Conservation (phyloP, 371 early-diverging fungal species). For the Mucor saturninus region DNA sequence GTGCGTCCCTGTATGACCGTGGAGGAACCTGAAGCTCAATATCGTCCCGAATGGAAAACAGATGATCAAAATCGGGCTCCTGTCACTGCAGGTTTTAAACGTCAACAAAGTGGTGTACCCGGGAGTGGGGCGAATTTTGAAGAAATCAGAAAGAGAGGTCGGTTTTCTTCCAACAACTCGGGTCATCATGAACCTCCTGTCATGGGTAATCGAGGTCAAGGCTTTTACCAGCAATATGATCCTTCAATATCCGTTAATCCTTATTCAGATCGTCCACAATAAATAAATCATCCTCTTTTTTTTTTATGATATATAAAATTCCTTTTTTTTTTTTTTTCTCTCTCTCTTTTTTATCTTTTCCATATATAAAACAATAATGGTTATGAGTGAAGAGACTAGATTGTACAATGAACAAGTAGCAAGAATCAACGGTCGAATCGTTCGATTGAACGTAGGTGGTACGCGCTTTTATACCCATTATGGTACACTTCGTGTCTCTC, state of each 20-base stretch:
- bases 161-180: neutral
- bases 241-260: constrained; percentile 5
- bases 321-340: neutral
- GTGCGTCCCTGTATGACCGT: constrained; percentile 46
- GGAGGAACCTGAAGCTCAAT: constrained; percentile 54
- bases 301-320: neutral
- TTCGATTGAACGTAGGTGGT: too few species aligned
- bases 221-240: constrained; percentile 10
- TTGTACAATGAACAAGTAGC: too few species aligned
- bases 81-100: constrained; percentile 6
- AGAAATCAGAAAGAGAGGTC: constrained; percentile 19
- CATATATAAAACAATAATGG: too few species aligned
- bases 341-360: too few species aligned
- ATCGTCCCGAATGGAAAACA: constrained; percentile 49
- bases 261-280: constrained; percentile 11
- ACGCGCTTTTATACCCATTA: too few species aligned
- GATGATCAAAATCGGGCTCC: constrained; percentile 10
- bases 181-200: neutral
- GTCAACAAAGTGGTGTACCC: neutral
- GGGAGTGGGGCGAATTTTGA: constrained; percentile 6
- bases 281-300: neutral
- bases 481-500: too few species aligned
- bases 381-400: too few species aligned
- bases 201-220: constrained; percentile 5
- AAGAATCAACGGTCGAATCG: too few species aligned